phyloP scores from a whole-genome alignment of 2,329 filamentous ascomycete species.

The Hirsutella rhossiliensis region DNA sequence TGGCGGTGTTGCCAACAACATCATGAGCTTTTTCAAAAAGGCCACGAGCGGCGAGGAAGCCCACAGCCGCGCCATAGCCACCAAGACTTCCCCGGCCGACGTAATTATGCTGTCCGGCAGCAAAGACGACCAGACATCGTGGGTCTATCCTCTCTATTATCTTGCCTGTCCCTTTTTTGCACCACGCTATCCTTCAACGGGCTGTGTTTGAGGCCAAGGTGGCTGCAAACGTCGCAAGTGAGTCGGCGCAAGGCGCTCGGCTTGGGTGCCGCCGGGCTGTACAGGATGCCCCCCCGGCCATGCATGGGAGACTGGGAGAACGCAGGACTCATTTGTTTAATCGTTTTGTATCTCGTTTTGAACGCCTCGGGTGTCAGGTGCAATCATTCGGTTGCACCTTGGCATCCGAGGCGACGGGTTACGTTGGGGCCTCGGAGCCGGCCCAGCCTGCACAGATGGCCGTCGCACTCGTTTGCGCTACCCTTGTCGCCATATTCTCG shows the following conservation, averaged over 20 bases:
- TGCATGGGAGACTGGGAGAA: no score
- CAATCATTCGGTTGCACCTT: constrained; percentile 22
- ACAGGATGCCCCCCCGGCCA: no score
- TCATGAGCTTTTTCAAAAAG: constrained; percentile 81
- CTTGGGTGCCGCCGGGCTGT: no score
- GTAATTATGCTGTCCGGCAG: constrained; percentile 97
- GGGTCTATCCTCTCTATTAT: constrained; percentile 29
- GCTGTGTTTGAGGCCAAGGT: no score
- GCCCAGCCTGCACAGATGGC: no score
- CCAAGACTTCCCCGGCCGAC: constrained; percentile 89
- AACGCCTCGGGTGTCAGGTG: constrained; percentile 29
- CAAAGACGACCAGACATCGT: constrained; percentile 93
- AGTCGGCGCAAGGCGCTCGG: no score
- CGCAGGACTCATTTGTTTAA: neutral
- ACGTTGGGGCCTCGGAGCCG: constrained; percentile 22
- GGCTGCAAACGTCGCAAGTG: no score
- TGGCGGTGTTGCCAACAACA: constrained; percentile 66
- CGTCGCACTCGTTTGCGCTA: neutral
- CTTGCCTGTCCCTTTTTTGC: neutral
- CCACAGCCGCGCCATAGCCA: constrained; percentile 67
- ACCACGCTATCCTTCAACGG: no score
- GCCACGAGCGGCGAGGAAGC: constrained; percentile 71
- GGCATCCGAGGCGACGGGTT: constrained; percentile 33
- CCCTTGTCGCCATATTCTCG: neutral
- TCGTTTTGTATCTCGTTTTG: constrained; percentile 9